phyloP scores from a whole-genome alignment of 228 moss, liverwort and hornwort species.

The Sphagnum fallax region DNA sequence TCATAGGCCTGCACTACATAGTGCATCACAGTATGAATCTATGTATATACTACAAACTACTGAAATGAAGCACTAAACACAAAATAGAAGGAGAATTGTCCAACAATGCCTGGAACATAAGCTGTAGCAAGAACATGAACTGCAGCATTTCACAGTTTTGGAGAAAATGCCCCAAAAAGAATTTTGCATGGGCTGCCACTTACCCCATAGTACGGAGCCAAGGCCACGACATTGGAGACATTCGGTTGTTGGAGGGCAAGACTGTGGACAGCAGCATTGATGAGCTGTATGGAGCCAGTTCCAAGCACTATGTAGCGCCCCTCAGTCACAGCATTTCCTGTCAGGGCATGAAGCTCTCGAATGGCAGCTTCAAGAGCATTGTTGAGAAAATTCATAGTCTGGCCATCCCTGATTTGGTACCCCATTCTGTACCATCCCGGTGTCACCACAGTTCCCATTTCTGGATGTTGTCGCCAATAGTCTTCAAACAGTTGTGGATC shows the following conservation, averaged over 20 bases:
- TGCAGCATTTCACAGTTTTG: too few relatives aligned
- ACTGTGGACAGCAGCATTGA: constrained; percentile 22
- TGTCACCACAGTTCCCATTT: constrained; percentile 39
- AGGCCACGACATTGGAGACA: constrained; percentile 30
- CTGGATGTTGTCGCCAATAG: constrained; percentile 55
- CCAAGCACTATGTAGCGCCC: constrained; percentile 30
- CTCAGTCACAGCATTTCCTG: constrained; percentile 51
- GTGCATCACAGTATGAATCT: background rate
- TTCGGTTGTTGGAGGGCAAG: constrained; percentile 29
- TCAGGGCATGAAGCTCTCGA: constrained; percentile 32
- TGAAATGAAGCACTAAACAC: background rate
- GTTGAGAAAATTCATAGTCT: background rate
- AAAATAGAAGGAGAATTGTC: too few relatives aligned
- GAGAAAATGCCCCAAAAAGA: background rate
- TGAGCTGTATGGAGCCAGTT: constrained; percentile 46
- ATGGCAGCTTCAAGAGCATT: constrained; percentile 31
- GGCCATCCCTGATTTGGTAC: background rate
- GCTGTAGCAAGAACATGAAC: too few relatives aligned
- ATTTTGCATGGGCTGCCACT: background rate
- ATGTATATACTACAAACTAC: background rate
- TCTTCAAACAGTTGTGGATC: constrained; percentile 46
- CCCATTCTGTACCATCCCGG: constrained; percentile 70
- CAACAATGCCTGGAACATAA: too few relatives aligned
- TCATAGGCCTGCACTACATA: constrained; percentile 29
- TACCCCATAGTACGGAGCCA: constrained; percentile 41